These are phyloP conservation scores for Syzygium oleosum DNA, from an alignment of 345 rosid genomes.

Conservation along the genomic window DNA sequence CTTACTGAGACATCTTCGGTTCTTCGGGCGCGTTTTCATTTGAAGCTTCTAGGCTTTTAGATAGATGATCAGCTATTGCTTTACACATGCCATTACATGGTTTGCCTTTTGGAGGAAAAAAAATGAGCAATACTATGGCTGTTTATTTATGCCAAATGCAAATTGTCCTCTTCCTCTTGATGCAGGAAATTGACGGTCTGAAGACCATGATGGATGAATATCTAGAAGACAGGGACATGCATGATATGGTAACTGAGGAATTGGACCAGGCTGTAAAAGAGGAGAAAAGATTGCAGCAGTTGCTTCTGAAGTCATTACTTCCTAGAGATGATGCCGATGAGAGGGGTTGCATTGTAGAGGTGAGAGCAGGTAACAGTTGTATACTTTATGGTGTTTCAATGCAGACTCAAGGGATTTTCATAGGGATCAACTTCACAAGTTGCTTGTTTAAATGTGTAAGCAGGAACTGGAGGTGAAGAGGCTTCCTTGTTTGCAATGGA, in stretches of 20 bases:
- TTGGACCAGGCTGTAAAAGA: constrained; percentile 45
- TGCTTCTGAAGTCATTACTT: constrained; percentile 71
- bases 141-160: not conserved
- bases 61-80: not conserved
- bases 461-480: constrained; percentile 96
- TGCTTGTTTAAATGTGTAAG: constrained; percentile 8
- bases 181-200: constrained; percentile 73
- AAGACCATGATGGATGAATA: constrained; percentile 58
- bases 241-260: constrained; percentile 71
- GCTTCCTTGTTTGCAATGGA: constrained; percentile 98
- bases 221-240: constrained; percentile 63
- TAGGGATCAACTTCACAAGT: not conserved
- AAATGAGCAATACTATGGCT: not conserved
- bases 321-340: constrained; percentile 99
- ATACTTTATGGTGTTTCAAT: not conserved
- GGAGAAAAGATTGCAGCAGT: constrained; percentile 62
- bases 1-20: not conserved
- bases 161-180: not conserved
- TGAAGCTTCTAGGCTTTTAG: not conserved
- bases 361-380: constrained; percentile 74
- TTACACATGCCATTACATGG: not conserved
- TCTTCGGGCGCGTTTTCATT: not conserved
- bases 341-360: constrained; percentile 94
- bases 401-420: not conserved
- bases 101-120: not conserved